These are phyloP conservation scores for Geranium brycei DNA, from an alignment of 345 rosid species.

Conservation along the genomic window DNA sequence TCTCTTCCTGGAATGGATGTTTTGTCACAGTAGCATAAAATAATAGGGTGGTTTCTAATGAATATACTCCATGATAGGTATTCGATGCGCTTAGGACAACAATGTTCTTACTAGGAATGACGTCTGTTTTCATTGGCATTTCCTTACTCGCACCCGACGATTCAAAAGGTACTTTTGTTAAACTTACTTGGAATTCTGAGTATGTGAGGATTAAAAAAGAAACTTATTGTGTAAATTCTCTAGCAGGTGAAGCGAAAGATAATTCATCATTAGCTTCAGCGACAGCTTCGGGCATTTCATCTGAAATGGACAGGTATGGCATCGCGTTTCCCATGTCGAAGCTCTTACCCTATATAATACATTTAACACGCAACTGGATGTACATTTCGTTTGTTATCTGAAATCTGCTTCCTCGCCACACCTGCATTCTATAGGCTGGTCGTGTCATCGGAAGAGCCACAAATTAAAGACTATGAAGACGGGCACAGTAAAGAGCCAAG, in stretches of 20 bases:
- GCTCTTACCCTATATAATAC: no score
- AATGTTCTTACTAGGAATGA: slow-evolving; percentile 89
- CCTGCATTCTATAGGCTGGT: slow-evolving; percentile 32
- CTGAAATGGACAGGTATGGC: slow-evolving; percentile 62
- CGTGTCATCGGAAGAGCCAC: slow-evolving; percentile 34
- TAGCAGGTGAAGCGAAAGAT: slow-evolving; percentile 72
- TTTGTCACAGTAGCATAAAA: no score
- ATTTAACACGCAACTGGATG: neutral
- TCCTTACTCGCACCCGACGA: slow-evolving; percentile 94
- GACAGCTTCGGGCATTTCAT: slow-evolving; percentile 37
- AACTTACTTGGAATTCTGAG: neutral
- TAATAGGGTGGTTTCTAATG: neutral
- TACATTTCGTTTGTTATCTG: neutral
- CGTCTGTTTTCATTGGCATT: slow-evolving; percentile 76
- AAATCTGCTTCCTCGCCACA: neutral
- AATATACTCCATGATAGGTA: slow-evolving; percentile 34
- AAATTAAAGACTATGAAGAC: slow-evolving; percentile 46
- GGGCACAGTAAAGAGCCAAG: slow-evolving; percentile 50
- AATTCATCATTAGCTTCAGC: slow-evolving; percentile 36
- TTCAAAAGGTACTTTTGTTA: slow-evolving; percentile 36
- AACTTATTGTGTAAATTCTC: slow-evolving; percentile 12
- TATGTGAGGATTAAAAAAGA: neutral
- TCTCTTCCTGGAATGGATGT: neutral
- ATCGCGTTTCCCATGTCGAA: neutral
- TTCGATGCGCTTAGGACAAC: slow-evolving; percentile 78